Evolutionary conservation across 805 yeast species (phyloP).

Genomic region (Hanseniaspora clermontiae): DNA sequence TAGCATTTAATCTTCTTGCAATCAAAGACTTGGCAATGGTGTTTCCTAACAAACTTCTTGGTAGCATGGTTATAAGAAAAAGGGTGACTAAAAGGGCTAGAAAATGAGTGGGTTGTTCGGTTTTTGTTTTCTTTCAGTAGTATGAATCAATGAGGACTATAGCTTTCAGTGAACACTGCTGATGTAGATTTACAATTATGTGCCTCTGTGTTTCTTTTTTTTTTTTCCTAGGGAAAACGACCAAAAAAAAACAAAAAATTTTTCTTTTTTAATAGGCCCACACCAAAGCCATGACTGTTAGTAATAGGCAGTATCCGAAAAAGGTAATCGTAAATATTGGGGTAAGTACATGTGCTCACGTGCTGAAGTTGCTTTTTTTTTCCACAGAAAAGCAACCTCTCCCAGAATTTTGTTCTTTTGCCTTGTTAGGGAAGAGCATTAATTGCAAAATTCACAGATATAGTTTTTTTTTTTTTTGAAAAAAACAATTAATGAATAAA

Average conservation of each 20-base stretch:
- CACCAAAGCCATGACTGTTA: neutral
- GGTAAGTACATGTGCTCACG: neutral
- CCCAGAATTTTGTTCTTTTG: neutral
- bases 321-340: neutral
- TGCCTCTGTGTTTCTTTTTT: no score
- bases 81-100: neutral
- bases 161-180: no score
- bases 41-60: neutral
- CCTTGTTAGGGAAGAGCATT: neutral
- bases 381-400: neutral
- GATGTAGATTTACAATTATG: no score
- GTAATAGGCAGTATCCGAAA: neutral
- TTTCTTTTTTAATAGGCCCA: neutral
- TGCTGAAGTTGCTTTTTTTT: conserved; percentile 8
- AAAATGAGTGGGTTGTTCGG: neutral
- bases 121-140: neutral
- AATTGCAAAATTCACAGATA: no score
- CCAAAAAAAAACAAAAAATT: neutral
- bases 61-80: neutral
- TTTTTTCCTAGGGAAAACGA: no score
- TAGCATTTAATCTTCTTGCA: conserved; percentile 5
- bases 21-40: neutral
- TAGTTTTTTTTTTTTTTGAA: no score
- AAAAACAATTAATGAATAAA: no score
- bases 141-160: no score